These are phyloP conservation scores for Takakia lepidozioides DNA, from an alignment of 225 moss, liverwort and hornwort species.

Conservation along the genomic window DNA sequence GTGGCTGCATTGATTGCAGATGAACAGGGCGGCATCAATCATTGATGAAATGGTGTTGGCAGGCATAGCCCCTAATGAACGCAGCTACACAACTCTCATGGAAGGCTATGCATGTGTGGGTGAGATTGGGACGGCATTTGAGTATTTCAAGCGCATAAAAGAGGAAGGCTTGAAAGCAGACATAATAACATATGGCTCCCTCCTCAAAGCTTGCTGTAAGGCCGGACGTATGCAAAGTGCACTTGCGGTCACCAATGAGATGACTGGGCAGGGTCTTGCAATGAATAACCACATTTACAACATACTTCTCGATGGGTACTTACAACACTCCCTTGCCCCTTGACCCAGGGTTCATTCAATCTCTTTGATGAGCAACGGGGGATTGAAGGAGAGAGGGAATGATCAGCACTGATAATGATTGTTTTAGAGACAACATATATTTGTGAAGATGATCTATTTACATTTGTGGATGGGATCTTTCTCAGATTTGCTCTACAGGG, in stretches of 20 bases:
- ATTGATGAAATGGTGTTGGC: conserved; percentile 61
- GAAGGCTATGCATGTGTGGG: conserved; percentile 67
- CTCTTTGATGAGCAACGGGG: too few species aligned
- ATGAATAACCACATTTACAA: conserved; percentile 72
- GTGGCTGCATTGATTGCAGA: conserved; percentile 39
- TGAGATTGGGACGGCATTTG: conserved; percentile 59
- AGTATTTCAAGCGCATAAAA: conserved; percentile 70
- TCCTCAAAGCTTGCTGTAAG: conserved; percentile 81
- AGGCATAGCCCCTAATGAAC: conserved; percentile 61
- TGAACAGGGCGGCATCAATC: conserved; percentile 61
- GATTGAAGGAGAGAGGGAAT: too few species aligned
- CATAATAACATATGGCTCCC: conserved; percentile 60
- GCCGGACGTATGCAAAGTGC: conserved; percentile 82
- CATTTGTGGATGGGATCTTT: too few species aligned
- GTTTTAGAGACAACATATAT: too few species aligned
- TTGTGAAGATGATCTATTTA: too few species aligned
- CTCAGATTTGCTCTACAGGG: too few species aligned
- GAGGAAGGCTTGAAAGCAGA: conserved; percentile 51
- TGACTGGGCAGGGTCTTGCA: conserved; percentile 42
- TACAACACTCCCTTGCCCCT: neutral
- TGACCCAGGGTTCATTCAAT: too few species aligned
- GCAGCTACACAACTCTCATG: conserved; percentile 70
- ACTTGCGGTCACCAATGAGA: conserved; percentile 53
- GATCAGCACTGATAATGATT: too few species aligned
- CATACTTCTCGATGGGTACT: conserved; percentile 78